Evolutionary conservation across 352 stramenopile species (phyloP).

Genomic region (Pilasporangium apinafurcum): DNA sequence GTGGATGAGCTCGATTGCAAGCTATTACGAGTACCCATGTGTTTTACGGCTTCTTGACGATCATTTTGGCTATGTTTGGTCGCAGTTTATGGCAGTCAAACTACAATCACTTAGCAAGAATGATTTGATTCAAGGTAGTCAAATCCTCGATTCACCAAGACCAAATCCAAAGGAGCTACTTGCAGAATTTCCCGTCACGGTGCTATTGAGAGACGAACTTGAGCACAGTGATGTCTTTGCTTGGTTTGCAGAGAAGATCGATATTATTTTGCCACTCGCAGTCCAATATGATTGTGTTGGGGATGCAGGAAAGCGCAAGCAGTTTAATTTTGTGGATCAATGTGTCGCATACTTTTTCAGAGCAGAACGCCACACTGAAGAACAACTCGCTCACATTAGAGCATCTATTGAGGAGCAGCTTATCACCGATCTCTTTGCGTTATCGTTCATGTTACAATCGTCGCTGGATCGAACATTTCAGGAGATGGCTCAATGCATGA

Average conservation of each 20-base stretch:
- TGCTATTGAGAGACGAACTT: constrained; percentile 10
- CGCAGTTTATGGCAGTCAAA: constrained; percentile 6
- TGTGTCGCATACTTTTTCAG: constrained; percentile 6
- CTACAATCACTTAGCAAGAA: constrained; percentile 7
- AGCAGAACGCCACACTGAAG: neutral
- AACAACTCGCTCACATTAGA: neutral
- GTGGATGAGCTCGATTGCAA: constrained; percentile 39
- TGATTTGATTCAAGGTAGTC: constrained; percentile 5
- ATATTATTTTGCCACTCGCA: constrained; percentile 36
- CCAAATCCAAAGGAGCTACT: constrained; percentile 17
- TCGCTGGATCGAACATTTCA: constrained; percentile 15
- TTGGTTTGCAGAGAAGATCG: constrained; percentile 26
- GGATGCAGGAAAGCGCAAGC: neutral
- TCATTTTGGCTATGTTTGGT: constrained; percentile 65
- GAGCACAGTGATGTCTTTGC: constrained; percentile 11
- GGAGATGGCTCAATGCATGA: constrained; percentile 29
- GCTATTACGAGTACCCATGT: constrained; percentile 40
- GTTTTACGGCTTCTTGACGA: constrained; percentile 43
- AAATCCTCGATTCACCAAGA: constrained; percentile 5
- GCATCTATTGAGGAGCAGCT: constrained; percentile 40
- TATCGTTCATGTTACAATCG: constrained; percentile 49
- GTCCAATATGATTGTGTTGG: constrained; percentile 38
- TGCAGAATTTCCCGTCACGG: constrained; percentile 26
- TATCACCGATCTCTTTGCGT: constrained; percentile 62
- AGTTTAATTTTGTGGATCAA: constrained; percentile 32